Evolutionary conservation across 371 early-diverging fungal genomes (phyloP).

Genomic region (Batkoa obscura): DNA sequence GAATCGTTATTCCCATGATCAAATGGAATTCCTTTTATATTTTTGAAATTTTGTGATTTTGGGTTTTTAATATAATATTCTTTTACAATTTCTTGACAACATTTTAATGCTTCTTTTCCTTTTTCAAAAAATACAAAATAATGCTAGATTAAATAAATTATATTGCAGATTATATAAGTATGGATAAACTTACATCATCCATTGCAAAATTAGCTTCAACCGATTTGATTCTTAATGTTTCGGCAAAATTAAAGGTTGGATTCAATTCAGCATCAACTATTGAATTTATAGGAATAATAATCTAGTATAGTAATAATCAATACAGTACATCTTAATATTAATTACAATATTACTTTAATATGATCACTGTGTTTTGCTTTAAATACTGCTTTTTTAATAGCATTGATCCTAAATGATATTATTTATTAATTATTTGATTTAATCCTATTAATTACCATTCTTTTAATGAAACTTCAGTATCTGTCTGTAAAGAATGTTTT

Average conservation of each 20-base stretch:
- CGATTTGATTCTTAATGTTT: conserved; percentile 32
- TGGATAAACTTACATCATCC: conserved; percentile 27
- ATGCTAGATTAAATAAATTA: conserved; percentile 18
- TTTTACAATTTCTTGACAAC: not conserved
- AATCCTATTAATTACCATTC: conserved; percentile 23
- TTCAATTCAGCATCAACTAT: conserved; percentile 37
- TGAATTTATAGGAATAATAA: conserved; percentile 28
- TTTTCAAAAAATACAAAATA: conserved; percentile 47
- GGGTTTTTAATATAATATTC: not conserved
- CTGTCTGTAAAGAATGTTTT: conserved; percentile 32
- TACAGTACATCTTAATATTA: not conserved
- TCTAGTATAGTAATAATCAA: conserved; percentile 9
- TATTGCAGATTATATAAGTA: conserved; percentile 3
- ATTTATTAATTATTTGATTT: conserved; percentile 1
- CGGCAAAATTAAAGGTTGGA: conserved; percentile 30
- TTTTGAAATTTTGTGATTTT: not conserved
- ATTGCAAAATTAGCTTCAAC: conserved; percentile 34
- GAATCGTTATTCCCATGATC: too few species aligned
- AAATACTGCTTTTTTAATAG: conserved; percentile 39
- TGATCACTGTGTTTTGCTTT: conserved; percentile 37
- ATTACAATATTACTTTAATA: conserved; percentile 19
- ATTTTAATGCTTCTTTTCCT: conserved; percentile 18
- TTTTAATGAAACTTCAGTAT: conserved; percentile 21
- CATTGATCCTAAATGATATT: conserved; percentile 18
- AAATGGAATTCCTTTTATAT: too few species aligned